phyloP scores from a whole-genome alignment of 352 stramenopile genomes.

The Pythium chondricola region DNA sequence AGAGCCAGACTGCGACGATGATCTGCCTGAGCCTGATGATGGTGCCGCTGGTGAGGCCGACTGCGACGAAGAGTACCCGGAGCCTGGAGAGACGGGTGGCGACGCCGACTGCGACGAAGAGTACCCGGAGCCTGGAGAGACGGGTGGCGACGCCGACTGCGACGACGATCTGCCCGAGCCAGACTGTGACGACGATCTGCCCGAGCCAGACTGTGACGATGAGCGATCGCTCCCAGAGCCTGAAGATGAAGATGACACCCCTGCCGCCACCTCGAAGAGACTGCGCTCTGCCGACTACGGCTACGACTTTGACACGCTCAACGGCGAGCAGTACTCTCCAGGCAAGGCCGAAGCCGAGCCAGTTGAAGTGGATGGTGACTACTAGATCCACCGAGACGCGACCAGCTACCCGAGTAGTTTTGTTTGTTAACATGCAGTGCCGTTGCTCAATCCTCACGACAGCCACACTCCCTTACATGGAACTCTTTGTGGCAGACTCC shows the following conservation, averaged over 20 bases:
- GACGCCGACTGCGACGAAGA: conserved; percentile 3
- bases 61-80: conserved; percentile 1
- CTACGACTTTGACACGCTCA: conserved; percentile 2
- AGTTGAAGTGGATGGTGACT: not conserved
- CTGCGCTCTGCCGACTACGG: not conserved
- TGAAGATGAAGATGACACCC: not conserved
- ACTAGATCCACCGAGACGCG: not conserved
- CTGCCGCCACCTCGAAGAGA: not conserved
- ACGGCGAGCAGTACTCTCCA: not conserved
- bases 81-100: not conserved
- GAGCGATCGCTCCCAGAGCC: not conserved
- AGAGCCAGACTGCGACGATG: no score
- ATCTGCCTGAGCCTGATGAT: not conserved
- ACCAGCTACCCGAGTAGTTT: no score
- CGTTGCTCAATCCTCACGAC: no score
- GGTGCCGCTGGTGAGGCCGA: not conserved
- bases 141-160: not conserved
- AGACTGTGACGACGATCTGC: conserved; percentile 12
- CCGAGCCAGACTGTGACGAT: not conserved
- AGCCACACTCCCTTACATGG: no score
- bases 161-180: conserved; percentile 9
- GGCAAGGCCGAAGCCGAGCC: conserved; percentile 6
- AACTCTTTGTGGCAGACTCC: no score
- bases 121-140: not conserved
- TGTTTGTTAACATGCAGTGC: no score